Percentiles rank a stretch among this genome's conserved stretches.
phyloP scores from a whole-genome alignment of 1,284 basidiomycete genomes.

The Xerocomus minutiporus region DNA sequence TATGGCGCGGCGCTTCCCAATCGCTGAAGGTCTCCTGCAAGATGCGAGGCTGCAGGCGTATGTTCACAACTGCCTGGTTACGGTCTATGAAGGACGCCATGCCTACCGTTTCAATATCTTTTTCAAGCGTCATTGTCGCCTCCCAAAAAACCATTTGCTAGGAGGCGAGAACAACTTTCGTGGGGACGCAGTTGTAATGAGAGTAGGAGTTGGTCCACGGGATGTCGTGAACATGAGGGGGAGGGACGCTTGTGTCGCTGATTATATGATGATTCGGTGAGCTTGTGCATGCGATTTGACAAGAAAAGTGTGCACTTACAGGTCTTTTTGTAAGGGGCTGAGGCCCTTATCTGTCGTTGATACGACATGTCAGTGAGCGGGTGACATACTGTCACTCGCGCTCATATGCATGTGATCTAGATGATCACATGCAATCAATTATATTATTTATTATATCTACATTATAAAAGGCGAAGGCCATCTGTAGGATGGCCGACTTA shows the following conservation, averaged over 20 bases:
- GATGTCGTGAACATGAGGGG: background rate
- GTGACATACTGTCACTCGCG: no score
- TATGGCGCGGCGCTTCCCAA: background rate
- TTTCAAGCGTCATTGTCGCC: background rate
- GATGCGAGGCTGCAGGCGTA: background rate
- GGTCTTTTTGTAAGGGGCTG: background rate
- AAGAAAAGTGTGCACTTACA: background rate
- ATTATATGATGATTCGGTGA: background rate
- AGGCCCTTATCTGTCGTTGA: no score
- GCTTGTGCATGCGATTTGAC: background rate
- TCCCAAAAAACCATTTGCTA: background rate
- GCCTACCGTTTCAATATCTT: background rate
- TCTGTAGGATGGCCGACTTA: no score
- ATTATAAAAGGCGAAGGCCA: no score
- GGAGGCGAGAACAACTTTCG: background rate
- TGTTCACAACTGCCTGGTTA: background rate
- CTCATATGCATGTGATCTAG: no score
- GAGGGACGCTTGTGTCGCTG: background rate
- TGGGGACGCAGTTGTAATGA: background rate
- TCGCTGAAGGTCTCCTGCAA: background rate
- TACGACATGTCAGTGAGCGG: no score
- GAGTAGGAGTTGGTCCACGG: background rate
- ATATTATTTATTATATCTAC: no score
- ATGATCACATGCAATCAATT: no score
- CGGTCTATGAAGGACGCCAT: background rate